Conservation (phyloP, 1,284 basidiomycete species). For the Ceratorhiza oryzae-sativae region DNA sequence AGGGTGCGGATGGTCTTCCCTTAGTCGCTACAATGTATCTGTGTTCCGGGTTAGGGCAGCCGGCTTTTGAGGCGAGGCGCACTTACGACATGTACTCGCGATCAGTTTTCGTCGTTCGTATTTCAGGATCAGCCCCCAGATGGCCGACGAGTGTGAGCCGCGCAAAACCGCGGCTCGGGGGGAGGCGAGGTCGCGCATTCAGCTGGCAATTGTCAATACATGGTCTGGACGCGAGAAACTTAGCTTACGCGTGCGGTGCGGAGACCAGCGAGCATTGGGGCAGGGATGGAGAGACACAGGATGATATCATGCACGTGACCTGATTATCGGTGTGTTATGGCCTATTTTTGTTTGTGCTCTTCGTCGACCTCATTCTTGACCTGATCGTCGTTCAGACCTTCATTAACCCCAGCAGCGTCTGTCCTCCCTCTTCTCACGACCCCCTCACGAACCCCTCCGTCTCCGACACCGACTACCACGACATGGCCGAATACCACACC, state of each 20-base stretch:
- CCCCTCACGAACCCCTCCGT: background rate
- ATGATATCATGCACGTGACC: constrained; percentile 26
- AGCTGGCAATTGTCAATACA: constrained; percentile 2
- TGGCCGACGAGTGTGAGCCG: constrained; percentile 79
- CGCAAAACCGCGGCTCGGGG: constrained; percentile 55
- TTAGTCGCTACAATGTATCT: constrained; percentile 71
- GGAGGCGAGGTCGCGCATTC: background rate
- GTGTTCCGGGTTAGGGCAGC: background rate
- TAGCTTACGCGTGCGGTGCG: constrained; percentile 34
- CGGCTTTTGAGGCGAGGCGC: constrained; percentile 50
- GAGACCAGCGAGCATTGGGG: constrained; percentile 19
- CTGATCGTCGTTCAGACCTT: constrained; percentile 3
- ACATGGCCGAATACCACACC: constrained; percentile 32
- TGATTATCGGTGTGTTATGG: constrained; percentile 36
- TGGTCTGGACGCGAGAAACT: background rate
- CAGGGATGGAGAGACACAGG: background rate
- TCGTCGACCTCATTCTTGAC: constrained; percentile 12
- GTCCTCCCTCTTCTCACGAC: constrained; percentile 20
- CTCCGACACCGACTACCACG: background rate
- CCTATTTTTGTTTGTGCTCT: background rate
- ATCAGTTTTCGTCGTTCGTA: constrained; percentile 69
- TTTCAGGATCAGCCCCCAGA: constrained; percentile 72
- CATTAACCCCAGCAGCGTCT: constrained; percentile 18
- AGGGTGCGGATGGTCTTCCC: constrained; percentile 64
- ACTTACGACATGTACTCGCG: constrained; percentile 78